A percentile compares a stretch with the other conserved stretches of the same genome.
Conservation (phyloP, 208 protist genomes). For the Wallacemonas rigidus region DNA sequence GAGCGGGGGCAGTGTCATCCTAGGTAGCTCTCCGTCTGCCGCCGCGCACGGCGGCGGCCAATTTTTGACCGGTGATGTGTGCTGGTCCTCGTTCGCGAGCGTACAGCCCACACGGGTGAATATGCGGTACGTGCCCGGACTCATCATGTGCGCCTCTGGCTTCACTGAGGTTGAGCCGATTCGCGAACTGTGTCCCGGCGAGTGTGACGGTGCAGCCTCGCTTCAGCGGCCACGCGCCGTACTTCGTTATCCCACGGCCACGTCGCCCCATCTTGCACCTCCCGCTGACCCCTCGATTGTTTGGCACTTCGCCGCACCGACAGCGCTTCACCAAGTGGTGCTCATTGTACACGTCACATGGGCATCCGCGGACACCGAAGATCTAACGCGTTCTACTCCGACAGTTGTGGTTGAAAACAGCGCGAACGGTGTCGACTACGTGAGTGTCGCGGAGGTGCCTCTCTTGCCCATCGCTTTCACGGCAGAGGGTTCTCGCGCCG, state of each 20-base stretch:
- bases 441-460: slow-evolving; percentile 30
- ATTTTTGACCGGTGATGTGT: slow-evolving; percentile 17
- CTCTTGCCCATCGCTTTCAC: background rate
- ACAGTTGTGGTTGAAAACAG: slow-evolving; percentile 69
- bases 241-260: background rate
- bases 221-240: background rate
- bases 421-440: slow-evolving; percentile 75
- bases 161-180: slow-evolving; percentile 49
- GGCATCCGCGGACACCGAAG: background rate
- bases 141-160: slow-evolving; percentile 32
- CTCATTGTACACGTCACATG: slow-evolving; percentile 1
- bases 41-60: background rate
- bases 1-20: background rate
- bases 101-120: slow-evolving; percentile 26
- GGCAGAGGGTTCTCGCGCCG: background rate
- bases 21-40: background rate
- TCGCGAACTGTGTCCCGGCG: slow-evolving; percentile 19
- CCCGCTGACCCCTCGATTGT: slow-evolving; percentile 5
- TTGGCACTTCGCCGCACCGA: slow-evolving; percentile 11
- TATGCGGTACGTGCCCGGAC: slow-evolving; percentile 24
- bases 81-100: slow-evolving; percentile 53
- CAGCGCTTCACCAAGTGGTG: slow-evolving; percentile 2
- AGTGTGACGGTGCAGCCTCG: background rate
- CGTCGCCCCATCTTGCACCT: background rate
- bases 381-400: background rate